Conservation (phyloP, 352 stramenopile species). For the Pythium insidiosum region DNA sequence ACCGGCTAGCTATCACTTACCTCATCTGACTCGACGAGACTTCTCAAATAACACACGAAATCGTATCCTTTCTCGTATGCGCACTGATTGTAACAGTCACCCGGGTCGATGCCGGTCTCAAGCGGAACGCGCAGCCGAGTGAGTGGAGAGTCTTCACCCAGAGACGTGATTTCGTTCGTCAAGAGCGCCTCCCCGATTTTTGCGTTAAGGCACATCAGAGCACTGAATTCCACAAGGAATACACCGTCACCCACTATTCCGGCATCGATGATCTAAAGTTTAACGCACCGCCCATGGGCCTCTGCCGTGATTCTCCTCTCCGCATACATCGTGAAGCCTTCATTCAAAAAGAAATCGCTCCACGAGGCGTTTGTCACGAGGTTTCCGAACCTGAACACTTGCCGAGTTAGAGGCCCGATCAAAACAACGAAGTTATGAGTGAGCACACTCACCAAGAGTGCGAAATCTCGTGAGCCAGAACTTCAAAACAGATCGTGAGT, state of each 20-base stretch:
- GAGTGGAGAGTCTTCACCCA: slow-evolving; percentile 60
- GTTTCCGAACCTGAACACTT: slow-evolving; percentile 72
- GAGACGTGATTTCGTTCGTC: slow-evolving; percentile 55
- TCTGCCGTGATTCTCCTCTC: slow-evolving; percentile 62
- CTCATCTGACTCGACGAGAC: slow-evolving; percentile 51
- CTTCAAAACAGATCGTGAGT: too few species aligned
- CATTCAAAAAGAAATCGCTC: slow-evolving; percentile 86
- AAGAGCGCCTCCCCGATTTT: slow-evolving; percentile 66
- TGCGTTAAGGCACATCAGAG: slow-evolving; percentile 56
- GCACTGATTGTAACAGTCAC: slow-evolving; percentile 78
- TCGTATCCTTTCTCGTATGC: slow-evolving; percentile 79
- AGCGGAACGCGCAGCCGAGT: slow-evolving; percentile 63
- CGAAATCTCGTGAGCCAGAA: slow-evolving; percentile 76
- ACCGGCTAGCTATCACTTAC: slow-evolving; percentile 13
- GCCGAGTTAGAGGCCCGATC: too few species aligned
- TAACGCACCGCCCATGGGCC: slow-evolving; percentile 48
- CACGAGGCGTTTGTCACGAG: slow-evolving; percentile 78
- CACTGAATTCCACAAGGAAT: too few species aligned
- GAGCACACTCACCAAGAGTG: slow-evolving; percentile 49
- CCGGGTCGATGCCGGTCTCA: slow-evolving; percentile 65
- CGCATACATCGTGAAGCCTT: slow-evolving; percentile 86
- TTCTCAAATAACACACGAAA: slow-evolving; percentile 70
- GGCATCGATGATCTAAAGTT: too few species aligned
- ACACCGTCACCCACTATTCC: too few species aligned
- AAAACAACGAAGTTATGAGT: too few species aligned